Conservation (phyloP, 202 grass and related monocot genomes). For the Hordeum pubiflorum region DNA sequence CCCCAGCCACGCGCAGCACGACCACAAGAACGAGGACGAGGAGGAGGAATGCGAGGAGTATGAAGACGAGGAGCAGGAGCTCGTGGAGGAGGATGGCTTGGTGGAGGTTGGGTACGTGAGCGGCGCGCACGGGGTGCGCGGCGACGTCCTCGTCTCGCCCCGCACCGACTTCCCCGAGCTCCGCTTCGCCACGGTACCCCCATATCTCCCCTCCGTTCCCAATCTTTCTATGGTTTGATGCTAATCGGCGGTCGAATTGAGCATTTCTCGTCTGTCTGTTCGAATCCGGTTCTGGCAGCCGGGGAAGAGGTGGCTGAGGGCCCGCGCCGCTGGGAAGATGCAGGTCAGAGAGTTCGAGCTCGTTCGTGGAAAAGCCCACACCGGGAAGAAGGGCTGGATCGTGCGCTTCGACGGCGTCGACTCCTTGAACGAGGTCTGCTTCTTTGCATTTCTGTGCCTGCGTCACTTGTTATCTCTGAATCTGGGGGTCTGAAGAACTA, state of each 20-base stretch:
- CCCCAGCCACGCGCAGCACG: constrained; percentile 18
- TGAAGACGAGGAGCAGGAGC: background rate
- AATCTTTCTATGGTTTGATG: background rate
- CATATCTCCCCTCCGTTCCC: background rate
- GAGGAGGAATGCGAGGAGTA: background rate
- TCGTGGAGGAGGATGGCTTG: constrained; percentile 14
- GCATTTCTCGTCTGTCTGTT: background rate
- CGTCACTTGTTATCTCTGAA: background rate
- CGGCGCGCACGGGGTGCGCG: constrained; percentile 63
- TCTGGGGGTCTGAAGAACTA: background rate
- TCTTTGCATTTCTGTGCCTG: background rate
- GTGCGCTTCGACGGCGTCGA: constrained; percentile 63
- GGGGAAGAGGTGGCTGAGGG: constrained; percentile 73
- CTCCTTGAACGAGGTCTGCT: constrained; percentile 58
- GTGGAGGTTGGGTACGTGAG: constrained; percentile 67
- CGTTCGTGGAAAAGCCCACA: constrained; percentile 51
- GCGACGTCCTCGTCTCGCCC: constrained; percentile 75
- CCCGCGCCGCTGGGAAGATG: constrained; percentile 53
- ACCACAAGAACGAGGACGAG: background rate
- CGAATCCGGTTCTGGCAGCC: constrained; percentile 29
- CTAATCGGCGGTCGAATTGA: background rate
- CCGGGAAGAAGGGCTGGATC: constrained; percentile 84
- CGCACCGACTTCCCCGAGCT: constrained; percentile 84
- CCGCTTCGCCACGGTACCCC: constrained; percentile 61
- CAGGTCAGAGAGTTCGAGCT: constrained; percentile 59